Base-by-base conservation (phyloP, 208 protist species). In the Crithidia bombi region DNA sequence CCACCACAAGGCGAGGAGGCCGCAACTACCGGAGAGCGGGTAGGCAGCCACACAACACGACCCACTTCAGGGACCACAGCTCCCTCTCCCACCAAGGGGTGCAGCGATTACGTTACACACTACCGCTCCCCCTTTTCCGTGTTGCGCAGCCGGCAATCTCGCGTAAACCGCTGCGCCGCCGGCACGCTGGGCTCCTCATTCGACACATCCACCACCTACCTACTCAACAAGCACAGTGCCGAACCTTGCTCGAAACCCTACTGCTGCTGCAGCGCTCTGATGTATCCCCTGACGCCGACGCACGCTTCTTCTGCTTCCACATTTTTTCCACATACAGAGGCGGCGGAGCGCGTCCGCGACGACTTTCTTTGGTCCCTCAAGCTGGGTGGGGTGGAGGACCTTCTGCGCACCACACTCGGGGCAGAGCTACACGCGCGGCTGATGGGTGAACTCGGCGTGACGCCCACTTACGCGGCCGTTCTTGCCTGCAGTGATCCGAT, bases 51-150 rank as follows among this genome's bases (percentile, higher is more conserved):
- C 3, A 19, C 11, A 30, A 51, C 43, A 9, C 47, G 19, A 12
- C 19, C 14, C 21, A 0, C 62, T 15, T 15, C 58, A 11, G 17
- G 38, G 32, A 7, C 59, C 1, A 21, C 69, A 25, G 10, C 21
- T 28, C 15, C 11, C 17, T 17, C 30, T 43, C 44, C 47, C 4
- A 17, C 39, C 41, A 49, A 23, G 52, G 12, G 14, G 33, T 14
- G 23, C 23, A 21, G 30, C 14, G 19, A 62, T 41, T 64, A 65
- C 51, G 23, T 51, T 36, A 54, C 73, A 0, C 19, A 77, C 65
- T 19, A 33, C 39, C 89, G 89, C n/a, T 94, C 89, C 3, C 79
- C 86, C 3, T 94, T 86, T 46, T 77, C 89, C 0, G 79, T 92
- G 17, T 69, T 94, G 19, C 68, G 86, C 19, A 84, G 78, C 26